Evolutionary conservation across 129 eudicot species (phyloP), one percentile per base, ranked within the genome.

Genomic region (Scalesia atractyloides): DNA sequence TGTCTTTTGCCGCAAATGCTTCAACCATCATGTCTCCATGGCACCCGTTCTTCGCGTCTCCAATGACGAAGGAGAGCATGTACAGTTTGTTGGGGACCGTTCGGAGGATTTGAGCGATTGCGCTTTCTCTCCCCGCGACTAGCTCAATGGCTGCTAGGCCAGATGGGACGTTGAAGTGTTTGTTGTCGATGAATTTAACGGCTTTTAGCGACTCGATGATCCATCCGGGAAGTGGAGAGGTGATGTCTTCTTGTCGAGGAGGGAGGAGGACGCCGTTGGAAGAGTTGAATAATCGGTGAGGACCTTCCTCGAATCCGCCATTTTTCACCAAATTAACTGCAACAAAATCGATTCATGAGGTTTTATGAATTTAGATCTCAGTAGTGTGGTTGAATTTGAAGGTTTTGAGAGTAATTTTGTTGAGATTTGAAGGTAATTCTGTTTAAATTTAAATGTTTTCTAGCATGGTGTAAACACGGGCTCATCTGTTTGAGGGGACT

Each of bases 21-120:
- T 92, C 96, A 3, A 92, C 86, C 96, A 92, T 78, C 98, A 92
- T 92, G n/a, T 89, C 85, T 1, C 98, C 98, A 7, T 87, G 86
- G 82, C 98, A 92, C 5, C 76, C 81, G 68, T 89, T 87, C 82
- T 78, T 85, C 0, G 96, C 94, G 54, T 89, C 96, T 41, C 98
- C 98, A 3, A 89, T 84, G 5, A 69, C 11, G 64, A 92, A 92
- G 3, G 85, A 17, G 22, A 89, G 85, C 24, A 19, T 85, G 86
- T 92, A 92, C 19, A 76, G 44, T 66, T 81, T 83, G 76, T 82
- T 82, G 0, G 91, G 88, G 66, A 76, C 18, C 0, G 98, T 92
- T 33, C 89, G 77, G 69, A 92, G 79, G 73, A 89, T 57, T 73
- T 85, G 91, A 34, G 98, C 94, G 46, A 92, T 20, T 2, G 96